These are phyloP conservation scores for Sergeia podlipaevii DNA, from an alignment of 208 protist genomes.

Conservation along the genomic window DNA sequence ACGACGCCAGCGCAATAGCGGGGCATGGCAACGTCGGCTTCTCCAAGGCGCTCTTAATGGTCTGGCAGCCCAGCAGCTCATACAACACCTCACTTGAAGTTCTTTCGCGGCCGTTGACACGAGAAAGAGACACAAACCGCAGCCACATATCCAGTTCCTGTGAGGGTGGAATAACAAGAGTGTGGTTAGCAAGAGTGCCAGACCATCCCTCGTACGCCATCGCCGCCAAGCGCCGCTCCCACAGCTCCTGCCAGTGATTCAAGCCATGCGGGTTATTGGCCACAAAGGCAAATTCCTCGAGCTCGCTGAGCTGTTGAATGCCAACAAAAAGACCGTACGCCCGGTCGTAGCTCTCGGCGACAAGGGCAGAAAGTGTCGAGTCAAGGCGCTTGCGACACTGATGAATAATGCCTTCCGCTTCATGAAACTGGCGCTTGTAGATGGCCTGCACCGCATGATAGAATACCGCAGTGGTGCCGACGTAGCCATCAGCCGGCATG, in stretches of 20 bases:
- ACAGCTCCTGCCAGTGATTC: slow-evolving; percentile 81
- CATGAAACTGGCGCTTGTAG: slow-evolving; percentile 65
- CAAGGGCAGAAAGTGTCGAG: slow-evolving; percentile 93
- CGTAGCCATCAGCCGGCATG: slow-evolving; percentile 89
- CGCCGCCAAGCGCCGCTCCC: slow-evolving; percentile 74
- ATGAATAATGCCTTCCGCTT: slow-evolving; percentile 78
- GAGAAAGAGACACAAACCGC: slow-evolving; percentile 95
- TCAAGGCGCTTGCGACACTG: slow-evolving; percentile 92
- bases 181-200: slow-evolving; percentile 95
- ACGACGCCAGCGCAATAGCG: slow-evolving; percentile 69
- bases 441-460: slow-evolving; percentile 86
- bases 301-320: slow-evolving; percentile 98
- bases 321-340: slow-evolving; percentile 97
- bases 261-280: slow-evolving; percentile 52
- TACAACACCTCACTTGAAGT: slow-evolving; percentile 89
- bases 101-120: slow-evolving; percentile 80
- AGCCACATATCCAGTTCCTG: slow-evolving; percentile 97
- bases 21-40: slow-evolving; percentile 53
- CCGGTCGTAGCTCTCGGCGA: slow-evolving; percentile 97
- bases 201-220: slow-evolving; percentile 97
- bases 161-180: slow-evolving; percentile 90
- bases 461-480: slow-evolving; percentile 90
- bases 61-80: slow-evolving; percentile 76
- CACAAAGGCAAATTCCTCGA: slow-evolving; percentile 97
- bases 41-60: slow-evolving; percentile 53